Conservation (phyloP, 768 basidiomycete species). For the Wakefieldia striispora region DNA sequence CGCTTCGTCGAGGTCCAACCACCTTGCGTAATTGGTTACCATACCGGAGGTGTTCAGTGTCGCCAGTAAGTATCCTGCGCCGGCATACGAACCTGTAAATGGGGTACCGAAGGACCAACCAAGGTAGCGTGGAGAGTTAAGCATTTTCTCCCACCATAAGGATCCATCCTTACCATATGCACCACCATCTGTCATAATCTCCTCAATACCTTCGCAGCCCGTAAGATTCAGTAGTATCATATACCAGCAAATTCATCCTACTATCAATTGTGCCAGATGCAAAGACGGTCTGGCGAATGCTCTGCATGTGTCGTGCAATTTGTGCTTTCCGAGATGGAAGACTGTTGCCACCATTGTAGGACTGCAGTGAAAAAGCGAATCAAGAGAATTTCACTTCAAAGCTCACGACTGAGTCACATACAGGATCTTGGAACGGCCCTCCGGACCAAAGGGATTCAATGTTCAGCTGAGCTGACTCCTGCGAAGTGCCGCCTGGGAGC, state of each 20-base stretch:
- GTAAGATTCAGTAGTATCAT: neutral
- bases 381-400: neutral
- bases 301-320: constrained; percentile 49
- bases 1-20: constrained; percentile 68
- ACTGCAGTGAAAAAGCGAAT: constrained; percentile 22
- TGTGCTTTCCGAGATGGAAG: constrained; percentile 40
- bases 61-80: constrained; percentile 59
- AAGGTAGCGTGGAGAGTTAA: neutral
- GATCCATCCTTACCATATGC: constrained; percentile 52
- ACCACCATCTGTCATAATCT: constrained; percentile 52
- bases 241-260: constrained; percentile 21
- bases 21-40: constrained; percentile 51
- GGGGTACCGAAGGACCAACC: neutral
- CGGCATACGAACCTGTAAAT: constrained; percentile 62
- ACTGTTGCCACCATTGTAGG: constrained; percentile 73
- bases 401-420: constrained; percentile 27
- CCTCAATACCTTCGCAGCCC: constrained; percentile 45
- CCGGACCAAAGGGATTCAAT: constrained; percentile 78
- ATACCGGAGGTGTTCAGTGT: constrained; percentile 41
- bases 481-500: constrained; percentile 57
- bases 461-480: constrained; percentile 66
- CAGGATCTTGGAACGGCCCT: constrained; percentile 66
- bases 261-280: constrained; percentile 58
- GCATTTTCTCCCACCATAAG: neutral
- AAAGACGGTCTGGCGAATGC: constrained; percentile 57